Base-by-base conservation (phyloP, 352 stramenopile genomes). In the Pilasporangium apinafurcum region DNA sequence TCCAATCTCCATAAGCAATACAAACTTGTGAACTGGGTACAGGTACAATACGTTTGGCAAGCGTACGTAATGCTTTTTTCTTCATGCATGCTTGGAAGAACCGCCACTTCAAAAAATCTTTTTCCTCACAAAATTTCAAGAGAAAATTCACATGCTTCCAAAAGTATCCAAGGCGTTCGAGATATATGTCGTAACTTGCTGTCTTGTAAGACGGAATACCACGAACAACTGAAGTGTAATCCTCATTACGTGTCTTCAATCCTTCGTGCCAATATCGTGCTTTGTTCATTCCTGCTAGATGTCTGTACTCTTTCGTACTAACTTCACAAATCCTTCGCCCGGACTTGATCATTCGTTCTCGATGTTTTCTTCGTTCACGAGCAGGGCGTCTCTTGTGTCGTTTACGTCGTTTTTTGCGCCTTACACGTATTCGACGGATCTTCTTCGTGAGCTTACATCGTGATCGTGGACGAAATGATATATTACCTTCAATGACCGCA, bases 171-270 rank as follows among this genome's bases (percentile, higher is more conserved):
- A 47, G 16, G 28, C 27, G 26, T 14, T 12, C 7, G 24, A 43
- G 1, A 18, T 51, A 51, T 35, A 10, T 1, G 2, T 42, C 17
- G 22, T 31, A 43, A 16, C 24, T 43, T 7, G 22, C 9, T 1
- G 39, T 47, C 27, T 47, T 47, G 39, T 37, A 47, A 17, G 28
- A 47, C 13, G 39, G 28, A 17, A 37, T 37, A 5, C 14, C 18
- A 17, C 16, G 5, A 17, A 47, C 28, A 1, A 5, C 27, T 9
- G 14, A 16, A 30, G 14, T 30, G 8, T 46, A 46, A 4, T 5
- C n/a, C n/a, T 24, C 18, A n/a, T 46, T 13, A 6, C 14, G 26
- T 8, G 24, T 35, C 24, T 44, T 44, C 24, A 44, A 4, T 24
- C 24, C 25, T 28, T 44, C 38, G 38, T 35, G 3, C 43, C 43